Base-by-base conservation (phyloP, 148 eudicot species). In the Nyssa sinensis region DNA sequence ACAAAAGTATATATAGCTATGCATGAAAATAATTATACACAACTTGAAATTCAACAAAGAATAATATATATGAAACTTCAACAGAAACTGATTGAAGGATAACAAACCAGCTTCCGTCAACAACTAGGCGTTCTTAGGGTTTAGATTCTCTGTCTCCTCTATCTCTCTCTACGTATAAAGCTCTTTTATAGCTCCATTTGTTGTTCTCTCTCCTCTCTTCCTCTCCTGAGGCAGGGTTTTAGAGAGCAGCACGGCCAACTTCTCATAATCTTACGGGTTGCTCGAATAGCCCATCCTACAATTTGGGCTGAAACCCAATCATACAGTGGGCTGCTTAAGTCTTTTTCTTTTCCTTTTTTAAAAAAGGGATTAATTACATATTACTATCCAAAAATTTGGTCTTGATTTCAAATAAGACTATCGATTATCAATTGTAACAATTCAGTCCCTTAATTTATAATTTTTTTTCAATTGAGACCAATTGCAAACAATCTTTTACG, bases 61-160 rank as follows among this genome's bases (percentile, higher is more conserved):
- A 13, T 28, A 35, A 17, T 21, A 30, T 2, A 37, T 29, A 29
- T 27, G 44, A 13, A 25, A 39, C n/a, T 16, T 37, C 33, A 68
- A 68, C 28, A 14, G n/a, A 68, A 23, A 68, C 11, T 68, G 70
- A 28, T 39, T 44, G 34, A 12, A 55, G 61, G 30, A 58, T 2
- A 49, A 30, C 5, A 17, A 69, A 51, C 21, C 39, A 51, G 61
- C 72, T 61, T 69, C 61, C 30, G 16, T 28, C 35, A 28, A 44
- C 8, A 23, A 28, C 32, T 39, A 1, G 23, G 72, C 2, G 61
- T 33, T 69, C 14, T 59, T 69, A 69, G 72, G 72, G 72, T 69
- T 69, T 49, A 21, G 16, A 59, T 17, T 69, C 39, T 69, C 61
- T 30, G 27, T 49, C 34, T 47, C 8, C 34, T 47, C 8, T 41